Conservation (phyloP, 352 stramenopile genomes). For the Phytopythium montanum region DNA sequence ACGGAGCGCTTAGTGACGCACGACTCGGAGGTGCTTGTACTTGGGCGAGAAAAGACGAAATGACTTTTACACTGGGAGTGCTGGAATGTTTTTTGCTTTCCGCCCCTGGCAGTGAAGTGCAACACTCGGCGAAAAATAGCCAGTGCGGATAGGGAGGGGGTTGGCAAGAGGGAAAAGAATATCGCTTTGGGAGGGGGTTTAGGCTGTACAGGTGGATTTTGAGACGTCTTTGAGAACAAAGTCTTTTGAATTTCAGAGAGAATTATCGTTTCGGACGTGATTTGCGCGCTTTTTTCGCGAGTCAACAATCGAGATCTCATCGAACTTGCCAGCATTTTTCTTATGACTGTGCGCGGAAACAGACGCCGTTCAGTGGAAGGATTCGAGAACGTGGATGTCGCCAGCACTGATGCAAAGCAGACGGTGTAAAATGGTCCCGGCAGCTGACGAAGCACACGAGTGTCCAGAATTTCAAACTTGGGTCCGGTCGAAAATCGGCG, state of each 20-base stretch:
- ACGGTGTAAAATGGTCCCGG: background rate
- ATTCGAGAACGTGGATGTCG: background rate
- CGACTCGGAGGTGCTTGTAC: background rate
- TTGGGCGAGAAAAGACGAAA: background rate
- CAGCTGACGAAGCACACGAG: too few relatives aligned
- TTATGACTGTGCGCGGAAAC: background rate
- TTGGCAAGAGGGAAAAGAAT: constrained; percentile 1
- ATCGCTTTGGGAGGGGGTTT: background rate
- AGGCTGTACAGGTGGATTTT: background rate
- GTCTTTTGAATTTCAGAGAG: background rate
- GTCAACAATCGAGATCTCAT: background rate
- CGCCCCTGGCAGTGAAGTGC: background rate
- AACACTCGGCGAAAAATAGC: constrained; percentile 2
- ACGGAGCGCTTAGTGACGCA: background rate
- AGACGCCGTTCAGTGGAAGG: background rate
- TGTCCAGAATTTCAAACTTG: too few relatives aligned
- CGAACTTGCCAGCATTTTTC: background rate
- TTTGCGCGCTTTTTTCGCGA: background rate
- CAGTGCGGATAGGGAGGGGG: background rate
- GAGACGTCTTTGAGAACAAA: background rate
- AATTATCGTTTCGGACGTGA: background rate
- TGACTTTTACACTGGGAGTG: background rate
- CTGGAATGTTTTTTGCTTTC: background rate
- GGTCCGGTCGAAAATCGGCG: too few relatives aligned
- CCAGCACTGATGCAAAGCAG: background rate